Evolutionary conservation across 371 early-diverging fungal species (phyloP), one percentile per base, ranked within the genome.

Genomic region (Catenaria anguillulae): DNA sequence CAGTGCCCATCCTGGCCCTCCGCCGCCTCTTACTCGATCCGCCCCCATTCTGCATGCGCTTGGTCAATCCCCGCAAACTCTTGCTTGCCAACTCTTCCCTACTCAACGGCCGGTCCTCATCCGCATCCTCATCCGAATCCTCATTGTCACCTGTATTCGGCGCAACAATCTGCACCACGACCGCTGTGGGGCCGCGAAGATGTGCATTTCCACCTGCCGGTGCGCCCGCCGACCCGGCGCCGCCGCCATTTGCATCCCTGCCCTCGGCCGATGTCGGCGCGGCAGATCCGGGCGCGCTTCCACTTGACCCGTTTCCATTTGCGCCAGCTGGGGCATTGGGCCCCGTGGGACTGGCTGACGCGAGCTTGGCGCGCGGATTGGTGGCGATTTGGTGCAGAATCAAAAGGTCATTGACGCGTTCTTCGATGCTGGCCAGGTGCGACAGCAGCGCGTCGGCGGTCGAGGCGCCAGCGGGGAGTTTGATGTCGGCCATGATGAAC

Each of bases 21-120:
- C 58, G 58, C 29, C 58, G 58, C 42, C 36, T 58, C 15, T 36
- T 40, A 13, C 15, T 8, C 19, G 58, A 40, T 31, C 58, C 58
- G 17, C 40, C 40, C 19, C 58, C 58, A 26, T 58, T n/a, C 31
- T 58, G 58, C 24, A 58, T n/a, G 13, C 58, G 58, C 29, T 31
- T n/a, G 21, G 58, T 58, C 12, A 58, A 23, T 19, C 58, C 58
- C 13, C 42, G 36, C 33, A 58, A 15, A 4, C 24, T 58, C 58
- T 58, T 58, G 58, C 15, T 58, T 1, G 58, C 58, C 21, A 58
- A 31, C 36, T 58, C 58, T 0, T 6, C 6, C 17, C 58, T n/a
- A 12, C 35, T 24, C 40, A 58, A 36, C 36, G 58, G 58, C 33
- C 58, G 36, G 36, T 58, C 58, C 24, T 58, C 58, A 26, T 58